phyloP scores from a whole-genome alignment of 441 rosid genomes.

The Eruca vesicaria region DNA sequence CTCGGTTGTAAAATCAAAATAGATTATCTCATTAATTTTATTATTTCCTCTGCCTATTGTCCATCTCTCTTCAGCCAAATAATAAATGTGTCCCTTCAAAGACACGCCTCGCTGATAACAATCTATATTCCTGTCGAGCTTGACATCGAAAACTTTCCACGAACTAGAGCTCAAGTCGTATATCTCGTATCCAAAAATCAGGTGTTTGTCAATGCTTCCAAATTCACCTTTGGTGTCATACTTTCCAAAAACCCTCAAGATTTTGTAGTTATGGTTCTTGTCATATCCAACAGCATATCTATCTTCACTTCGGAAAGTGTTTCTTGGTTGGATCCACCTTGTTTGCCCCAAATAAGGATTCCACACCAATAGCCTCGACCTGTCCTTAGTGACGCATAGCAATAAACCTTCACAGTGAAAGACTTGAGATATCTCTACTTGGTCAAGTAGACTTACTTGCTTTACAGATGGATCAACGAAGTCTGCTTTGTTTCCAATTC shows the following conservation, averaged over 20 bases:
- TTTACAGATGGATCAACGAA: neutral
- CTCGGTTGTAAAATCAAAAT: conserved; percentile 6
- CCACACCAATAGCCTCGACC: neutral
- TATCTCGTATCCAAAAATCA: neutral
- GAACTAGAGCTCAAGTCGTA: neutral
- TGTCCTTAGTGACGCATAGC: neutral
- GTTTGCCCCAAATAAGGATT: neutral
- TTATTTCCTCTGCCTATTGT: neutral
- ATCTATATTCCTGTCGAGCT: neutral
- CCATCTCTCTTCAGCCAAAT: neutral
- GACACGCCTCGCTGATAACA: neutral
- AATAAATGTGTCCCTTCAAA: conserved; percentile 7
- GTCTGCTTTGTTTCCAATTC: neutral
- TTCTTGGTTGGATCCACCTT: neutral
- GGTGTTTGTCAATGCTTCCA: neutral
- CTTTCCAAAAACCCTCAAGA: neutral
- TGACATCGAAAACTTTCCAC: neutral
- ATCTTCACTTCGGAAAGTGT: neutral
- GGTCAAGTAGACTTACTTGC: neutral
- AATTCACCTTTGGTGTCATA: neutral
- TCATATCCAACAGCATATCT: too few relatives aligned
- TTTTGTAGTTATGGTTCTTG: too few relatives aligned
- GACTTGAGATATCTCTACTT: neutral
- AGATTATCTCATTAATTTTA: neutral
- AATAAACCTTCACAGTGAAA: neutral